A percentile compares a stretch with the other conserved stretches of the same genome.
Evolutionary conservation across 805 yeast genomes (phyloP).

Genomic region (Starmerella vaccinii): DNA sequence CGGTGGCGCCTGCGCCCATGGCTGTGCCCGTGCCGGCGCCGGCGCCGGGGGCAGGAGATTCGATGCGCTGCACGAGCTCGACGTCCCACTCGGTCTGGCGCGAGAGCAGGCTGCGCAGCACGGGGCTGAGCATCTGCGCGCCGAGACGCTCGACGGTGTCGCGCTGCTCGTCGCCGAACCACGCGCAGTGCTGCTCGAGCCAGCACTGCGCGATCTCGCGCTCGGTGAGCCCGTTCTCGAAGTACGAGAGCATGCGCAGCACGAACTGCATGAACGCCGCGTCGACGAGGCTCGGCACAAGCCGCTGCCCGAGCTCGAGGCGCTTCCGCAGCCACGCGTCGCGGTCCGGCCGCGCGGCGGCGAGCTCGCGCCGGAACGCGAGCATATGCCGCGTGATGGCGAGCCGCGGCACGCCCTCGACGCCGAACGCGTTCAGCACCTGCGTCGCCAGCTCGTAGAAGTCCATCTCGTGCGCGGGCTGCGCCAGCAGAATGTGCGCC

Average conservation of each 20-base stretch:
- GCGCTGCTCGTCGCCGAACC: conserved; percentile 3
- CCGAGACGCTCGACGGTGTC: not conserved
- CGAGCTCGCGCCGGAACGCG: not conserved
- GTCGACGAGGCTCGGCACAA: conserved; percentile 1
- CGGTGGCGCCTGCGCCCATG: no score
- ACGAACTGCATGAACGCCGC: conserved; percentile 6
- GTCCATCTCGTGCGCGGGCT: conserved; percentile 1
- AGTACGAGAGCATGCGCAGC: conserved; percentile 1
- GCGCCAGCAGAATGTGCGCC: not conserved
- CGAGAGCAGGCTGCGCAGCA: conserved; percentile 1
- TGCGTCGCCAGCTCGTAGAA: conserved; percentile 1
- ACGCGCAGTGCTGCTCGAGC: not conserved
- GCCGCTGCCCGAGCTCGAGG: not conserved
- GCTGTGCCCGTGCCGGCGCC: no score
- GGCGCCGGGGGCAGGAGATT: not conserved
- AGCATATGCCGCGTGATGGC: not conserved
- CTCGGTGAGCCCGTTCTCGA: not conserved
- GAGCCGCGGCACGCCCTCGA: not conserved
- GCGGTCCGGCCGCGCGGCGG: not conserved
- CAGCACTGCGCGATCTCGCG: conserved; percentile 4
- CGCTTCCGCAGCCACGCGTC: not conserved
- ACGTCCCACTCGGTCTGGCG: conserved; percentile 2
- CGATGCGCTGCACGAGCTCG: not conserved
- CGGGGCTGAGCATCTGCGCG: not conserved
- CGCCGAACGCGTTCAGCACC: conserved; percentile 1